Evolutionary conservation across 2,329 filamentous ascomycete species (phyloP).

Genomic region (Helminthosporium solani): DNA sequence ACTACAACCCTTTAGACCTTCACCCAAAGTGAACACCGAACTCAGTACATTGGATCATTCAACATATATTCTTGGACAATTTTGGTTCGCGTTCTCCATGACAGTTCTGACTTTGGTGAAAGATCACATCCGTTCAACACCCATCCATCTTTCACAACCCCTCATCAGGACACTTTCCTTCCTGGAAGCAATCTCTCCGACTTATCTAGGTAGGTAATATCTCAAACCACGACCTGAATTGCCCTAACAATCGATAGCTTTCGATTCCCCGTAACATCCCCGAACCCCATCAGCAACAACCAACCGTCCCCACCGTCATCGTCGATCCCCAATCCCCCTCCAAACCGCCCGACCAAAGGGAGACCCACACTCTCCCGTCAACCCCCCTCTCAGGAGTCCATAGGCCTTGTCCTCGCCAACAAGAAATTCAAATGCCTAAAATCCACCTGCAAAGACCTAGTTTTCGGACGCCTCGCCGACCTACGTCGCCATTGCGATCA

Average conservation of each 20-base stretch:
- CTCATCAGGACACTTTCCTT: background rate
- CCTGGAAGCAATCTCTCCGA: background rate
- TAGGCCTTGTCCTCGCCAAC: constrained; percentile 27
- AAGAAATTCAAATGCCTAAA: constrained; percentile 28
- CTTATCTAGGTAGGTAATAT: background rate
- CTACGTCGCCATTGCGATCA: constrained; percentile 31
- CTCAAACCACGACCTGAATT: background rate
- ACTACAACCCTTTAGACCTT: too few species aligned
- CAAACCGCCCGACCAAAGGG: too few species aligned
- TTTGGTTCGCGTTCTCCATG: constrained; percentile 17
- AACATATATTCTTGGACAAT: background rate
- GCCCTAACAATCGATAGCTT: background rate
- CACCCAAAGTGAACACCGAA: too few species aligned
- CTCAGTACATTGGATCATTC: too few species aligned
- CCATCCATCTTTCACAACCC: background rate
- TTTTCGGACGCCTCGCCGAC: constrained; percentile 34
- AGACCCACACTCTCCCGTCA: background rate
- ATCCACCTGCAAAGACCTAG: constrained; percentile 15
- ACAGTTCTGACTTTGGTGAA: constrained; percentile 12
- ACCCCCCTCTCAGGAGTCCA: constrained; percentile 1
- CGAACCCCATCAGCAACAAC: background rate
- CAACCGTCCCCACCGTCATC: too few species aligned
- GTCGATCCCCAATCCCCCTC: too few species aligned
- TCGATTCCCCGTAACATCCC: background rate
- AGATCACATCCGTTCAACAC: background rate